Evolutionary conservation across 306 rosid genomes (phyloP).

Genomic region (Crataegus laevigata): DNA sequence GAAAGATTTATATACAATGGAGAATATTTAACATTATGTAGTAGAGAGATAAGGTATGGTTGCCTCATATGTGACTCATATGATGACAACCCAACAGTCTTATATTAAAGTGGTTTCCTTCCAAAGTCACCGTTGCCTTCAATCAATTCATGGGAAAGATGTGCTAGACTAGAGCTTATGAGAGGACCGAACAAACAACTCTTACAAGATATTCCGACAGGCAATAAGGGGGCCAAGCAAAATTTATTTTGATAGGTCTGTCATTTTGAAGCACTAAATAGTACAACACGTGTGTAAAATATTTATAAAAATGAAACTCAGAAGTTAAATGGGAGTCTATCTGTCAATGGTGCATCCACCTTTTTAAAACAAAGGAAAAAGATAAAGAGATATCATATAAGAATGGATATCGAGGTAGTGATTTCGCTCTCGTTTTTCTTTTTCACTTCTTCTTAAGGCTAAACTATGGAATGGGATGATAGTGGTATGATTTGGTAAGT

Average conservation of each 20-base stretch:
- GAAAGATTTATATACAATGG: background rate
- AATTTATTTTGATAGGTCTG: background rate
- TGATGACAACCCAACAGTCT: slow-evolving; percentile 51
- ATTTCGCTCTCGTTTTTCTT: too few relatives aligned
- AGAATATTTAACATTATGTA: background rate
- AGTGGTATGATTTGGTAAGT: background rate
- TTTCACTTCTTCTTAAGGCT: too few relatives aligned
- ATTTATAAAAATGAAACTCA: background rate
- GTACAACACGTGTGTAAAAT: background rate
- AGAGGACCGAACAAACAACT: slow-evolving; percentile 17
- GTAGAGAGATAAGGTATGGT: slow-evolving; percentile 19
- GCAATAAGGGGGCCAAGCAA: background rate
- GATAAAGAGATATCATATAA: background rate
- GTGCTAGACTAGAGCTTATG: slow-evolving; percentile 1
- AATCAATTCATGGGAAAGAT: slow-evolving; percentile 27
- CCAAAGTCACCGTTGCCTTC: slow-evolving; percentile 36
- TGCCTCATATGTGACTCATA: slow-evolving; percentile 23
- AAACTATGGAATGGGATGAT: background rate
- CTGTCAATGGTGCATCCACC: background rate
- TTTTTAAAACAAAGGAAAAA: background rate
- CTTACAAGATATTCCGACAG: background rate
- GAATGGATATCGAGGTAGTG: background rate
- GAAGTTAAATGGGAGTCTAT: background rate
- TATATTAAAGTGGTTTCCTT: slow-evolving; percentile 30
- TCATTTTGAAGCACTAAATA: background rate